These are phyloP conservation scores for Solanum hybrid DNA, from an alignment of 305 asterid genomes.

Conservation along the genomic window DNA sequence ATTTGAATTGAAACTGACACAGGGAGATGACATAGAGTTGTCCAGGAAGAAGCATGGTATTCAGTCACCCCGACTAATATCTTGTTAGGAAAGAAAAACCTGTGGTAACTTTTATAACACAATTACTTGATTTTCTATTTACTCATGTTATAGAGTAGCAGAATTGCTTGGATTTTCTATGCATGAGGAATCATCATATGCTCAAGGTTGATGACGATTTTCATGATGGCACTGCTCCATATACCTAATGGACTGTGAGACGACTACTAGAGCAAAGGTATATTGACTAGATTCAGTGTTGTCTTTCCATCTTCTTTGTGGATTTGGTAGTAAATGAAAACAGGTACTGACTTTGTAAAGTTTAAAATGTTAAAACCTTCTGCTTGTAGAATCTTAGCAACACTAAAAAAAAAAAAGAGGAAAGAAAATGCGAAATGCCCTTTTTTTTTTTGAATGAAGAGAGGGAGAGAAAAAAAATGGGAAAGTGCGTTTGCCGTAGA, in stretches of 20 bases:
- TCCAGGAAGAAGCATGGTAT: constrained; percentile 39
- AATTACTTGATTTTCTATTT: background rate
- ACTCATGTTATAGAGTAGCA: background rate
- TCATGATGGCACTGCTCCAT: constrained; percentile 79
- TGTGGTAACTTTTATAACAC: background rate
- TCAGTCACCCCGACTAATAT: background rate
- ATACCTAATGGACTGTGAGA: constrained; percentile 87
- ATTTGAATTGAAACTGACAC: constrained; percentile 43
- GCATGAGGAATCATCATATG: constrained; percentile 69
- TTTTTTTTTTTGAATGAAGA: constrained; percentile 14
- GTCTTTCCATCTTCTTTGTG: background rate
- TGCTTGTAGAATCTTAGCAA: constrained; percentile 63
- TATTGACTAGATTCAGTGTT: constrained; percentile 3
- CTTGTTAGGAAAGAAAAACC: background rate
- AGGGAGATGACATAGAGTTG: constrained; percentile 82
- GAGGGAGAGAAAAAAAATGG: background rate
- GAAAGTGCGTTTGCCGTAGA: constrained; percentile 87
- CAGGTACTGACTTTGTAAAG: background rate
- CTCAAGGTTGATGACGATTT: constrained; percentile 83
- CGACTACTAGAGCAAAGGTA: constrained; percentile 80
- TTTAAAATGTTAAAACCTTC: background rate
- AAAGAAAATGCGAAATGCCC: constrained; percentile 87
- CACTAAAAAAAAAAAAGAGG: constrained; percentile 54
- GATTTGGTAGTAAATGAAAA: background rate
- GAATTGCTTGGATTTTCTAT: constrained; percentile 15